Base-by-base conservation (phyloP, 306 rosid species). In the Fragaria vesca region DNA sequence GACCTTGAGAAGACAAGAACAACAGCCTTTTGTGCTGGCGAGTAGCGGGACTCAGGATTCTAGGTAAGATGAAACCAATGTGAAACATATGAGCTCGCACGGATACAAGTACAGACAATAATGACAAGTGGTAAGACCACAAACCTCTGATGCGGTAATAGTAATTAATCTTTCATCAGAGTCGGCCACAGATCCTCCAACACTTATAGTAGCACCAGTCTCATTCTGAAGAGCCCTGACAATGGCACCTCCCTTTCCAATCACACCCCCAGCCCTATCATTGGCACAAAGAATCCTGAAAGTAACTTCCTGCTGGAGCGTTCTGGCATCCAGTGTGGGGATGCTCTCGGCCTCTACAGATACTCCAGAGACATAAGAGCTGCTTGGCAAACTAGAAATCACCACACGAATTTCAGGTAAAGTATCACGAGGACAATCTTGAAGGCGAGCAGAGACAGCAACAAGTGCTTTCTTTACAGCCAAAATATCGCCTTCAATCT, bases 181-280 rank as follows among this genome's bases (percentile, higher is more conserved):
- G 21, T 89, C 94, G 55, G 85, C 86, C 76, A 90, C 75, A 20
- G 89, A 47, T 77, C 90, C 83, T 69, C 93, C 96, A 80, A 95
- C 80, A 79, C 85, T 90, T 80, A 95, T 84, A 30, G 82, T 76
- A 78, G 99, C 94, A 82, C 98, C 98, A 16, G 99, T 89, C 83
- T 95, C 99, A 84, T 82, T 91, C 83, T 95, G 97, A 79, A 95
- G 91, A 68, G 91, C 89, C 89, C 79, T 91, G 61, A 95, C 79
- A 82, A 95, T 89, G 75, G 82, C 69, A 66, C 98, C 99, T 36
- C 97, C 97, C 83, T 90, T 95, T 67, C 99, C 99, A 90, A 95
- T 95, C 46, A 95, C 86, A 80, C 96, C 97, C 69, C 99, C 99
- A 80, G 90, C 89, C 87, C 82, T 88, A 82, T 91, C 94, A 76